Evolutionary conservation across 2,329 filamentous ascomycete genomes (phyloP).

Genomic region (Sporothrix luriei): DNA sequence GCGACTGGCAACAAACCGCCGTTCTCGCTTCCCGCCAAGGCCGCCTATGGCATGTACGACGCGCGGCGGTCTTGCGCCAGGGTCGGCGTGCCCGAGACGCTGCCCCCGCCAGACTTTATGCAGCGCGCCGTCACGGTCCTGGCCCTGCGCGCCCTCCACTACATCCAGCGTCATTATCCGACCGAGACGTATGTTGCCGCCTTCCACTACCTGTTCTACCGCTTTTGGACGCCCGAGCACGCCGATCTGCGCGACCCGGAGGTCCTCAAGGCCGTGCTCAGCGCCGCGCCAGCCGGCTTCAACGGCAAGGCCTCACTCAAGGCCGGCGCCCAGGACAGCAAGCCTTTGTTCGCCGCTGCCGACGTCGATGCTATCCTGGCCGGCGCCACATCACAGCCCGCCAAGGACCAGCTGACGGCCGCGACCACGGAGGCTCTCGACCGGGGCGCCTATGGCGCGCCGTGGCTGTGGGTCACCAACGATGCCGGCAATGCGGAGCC

Average conservation of each 20-base stretch:
- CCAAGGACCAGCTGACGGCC: constrained; percentile 50
- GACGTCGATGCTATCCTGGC: constrained; percentile 61
- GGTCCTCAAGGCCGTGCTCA: constrained; percentile 50
- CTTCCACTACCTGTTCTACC: constrained; percentile 59
- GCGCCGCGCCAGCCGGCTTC: constrained; percentile 40
- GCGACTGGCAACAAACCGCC: constrained; percentile 71
- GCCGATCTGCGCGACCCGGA: constrained; percentile 62
- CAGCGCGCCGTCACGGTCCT: constrained; percentile 50
- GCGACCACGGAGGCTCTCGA: constrained; percentile 64
- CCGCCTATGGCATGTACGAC: constrained; percentile 55
- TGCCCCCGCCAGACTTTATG: constrained; percentile 51
- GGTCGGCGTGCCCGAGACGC: constrained; percentile 45
- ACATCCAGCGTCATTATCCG: constrained; percentile 63
- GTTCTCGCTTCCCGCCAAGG: constrained; percentile 71
- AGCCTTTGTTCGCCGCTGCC: constrained; percentile 50
- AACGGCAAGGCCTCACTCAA: not conserved
- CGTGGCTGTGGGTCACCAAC: constrained; percentile 72
- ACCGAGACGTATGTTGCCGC: constrained; percentile 53
- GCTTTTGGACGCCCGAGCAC: constrained; percentile 64
- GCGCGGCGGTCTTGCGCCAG: constrained; percentile 45
- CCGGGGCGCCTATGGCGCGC: constrained; percentile 72
- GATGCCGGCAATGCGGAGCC: constrained; percentile 61
- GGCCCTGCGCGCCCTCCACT: constrained; percentile 67
- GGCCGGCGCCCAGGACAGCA: not conserved
- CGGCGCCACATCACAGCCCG: constrained; percentile 52